These are phyloP conservation scores for Eucalyptus coolabah DNA, from an alignment of 345 rosid species.

Conservation along the genomic window DNA sequence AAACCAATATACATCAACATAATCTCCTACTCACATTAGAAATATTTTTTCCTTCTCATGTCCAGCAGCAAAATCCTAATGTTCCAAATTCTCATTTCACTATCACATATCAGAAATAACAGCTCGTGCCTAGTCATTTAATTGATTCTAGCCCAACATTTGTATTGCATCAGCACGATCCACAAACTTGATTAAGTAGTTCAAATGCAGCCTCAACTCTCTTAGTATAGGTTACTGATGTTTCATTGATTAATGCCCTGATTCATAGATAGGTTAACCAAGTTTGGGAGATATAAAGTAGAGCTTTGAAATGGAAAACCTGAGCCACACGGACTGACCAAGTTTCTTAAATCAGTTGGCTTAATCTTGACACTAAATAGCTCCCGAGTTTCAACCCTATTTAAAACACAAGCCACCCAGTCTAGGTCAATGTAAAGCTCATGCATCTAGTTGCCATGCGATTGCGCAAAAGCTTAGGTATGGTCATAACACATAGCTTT, in stretches of 20 bases:
- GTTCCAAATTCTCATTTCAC: background rate
- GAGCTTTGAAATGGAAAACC: background rate
- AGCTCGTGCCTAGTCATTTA: background rate
- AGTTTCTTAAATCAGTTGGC: background rate
- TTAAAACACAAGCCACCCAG: background rate
- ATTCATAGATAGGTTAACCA: background rate
- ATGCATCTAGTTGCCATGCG: background rate
- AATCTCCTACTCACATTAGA: background rate
- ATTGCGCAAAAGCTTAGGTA: background rate
- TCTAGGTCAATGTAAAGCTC: background rate
- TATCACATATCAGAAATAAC: background rate
- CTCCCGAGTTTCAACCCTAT: background rate
- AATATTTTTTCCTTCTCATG: background rate
- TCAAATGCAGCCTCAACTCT: background rate
- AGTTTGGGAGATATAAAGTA: background rate
- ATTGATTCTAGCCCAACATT: background rate
- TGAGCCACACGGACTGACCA: background rate
- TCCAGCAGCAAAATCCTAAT: background rate
- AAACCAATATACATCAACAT: background rate
- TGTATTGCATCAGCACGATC: background rate
- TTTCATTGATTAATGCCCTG: background rate
- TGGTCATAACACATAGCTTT: background rate
- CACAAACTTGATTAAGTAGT: background rate
- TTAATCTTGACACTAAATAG: background rate
- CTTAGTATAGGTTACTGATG: background rate